Base-by-base conservation (phyloP, 352 stramenopile genomes). In the Globisporangium perplexum region DNA sequence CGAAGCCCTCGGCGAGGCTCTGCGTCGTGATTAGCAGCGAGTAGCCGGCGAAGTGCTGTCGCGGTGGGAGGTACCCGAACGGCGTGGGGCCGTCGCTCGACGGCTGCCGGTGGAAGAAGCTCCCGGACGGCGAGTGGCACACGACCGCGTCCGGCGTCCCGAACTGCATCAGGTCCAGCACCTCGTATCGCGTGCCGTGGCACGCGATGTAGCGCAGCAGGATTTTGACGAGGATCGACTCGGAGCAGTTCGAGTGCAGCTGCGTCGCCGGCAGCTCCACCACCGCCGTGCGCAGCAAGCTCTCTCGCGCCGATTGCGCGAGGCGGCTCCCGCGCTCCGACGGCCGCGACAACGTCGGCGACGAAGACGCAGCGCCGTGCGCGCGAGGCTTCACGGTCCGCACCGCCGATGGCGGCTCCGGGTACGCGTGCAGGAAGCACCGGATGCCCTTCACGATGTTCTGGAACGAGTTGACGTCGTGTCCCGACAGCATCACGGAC, bases 161-260 rank as follows among this genome's bases (percentile, higher is more conserved):
- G 59, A 89, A 93, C 52, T 93, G 80, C 67, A 90, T 77, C 33
- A 95, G 47, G 42, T 95, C 85, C 4, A 86, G 63, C 31, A 95
- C 75, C 24, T 92, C 81, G 52, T 95, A 95, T 8, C 85, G 78
- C 24, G 72, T 76, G 3, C 72, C 72, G 35, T 95, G 85, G 36
- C 79, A 92, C n/a, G 77, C 85, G 55, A 95, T 88, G 52, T 93
- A 95, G 1, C 85, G 77, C 28, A 95, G 55, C 46, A 95, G 54
- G 57, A 90, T 87, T 51, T 88, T 83, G 50, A 86, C 68, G 8
- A 87, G 66, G 50, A 90, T 89, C 8, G 76, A 74, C 55, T 88
- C 73, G 30, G 69, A 72, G 50, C 71, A 88, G 51, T 87, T 85
- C 18, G 82, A 88, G 52, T 89, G 77, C 50, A 87, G 47, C 41